phyloP scores from a whole-genome alignment of 257 asterid genomes.

The Ophiorrhiza pumila region DNA sequence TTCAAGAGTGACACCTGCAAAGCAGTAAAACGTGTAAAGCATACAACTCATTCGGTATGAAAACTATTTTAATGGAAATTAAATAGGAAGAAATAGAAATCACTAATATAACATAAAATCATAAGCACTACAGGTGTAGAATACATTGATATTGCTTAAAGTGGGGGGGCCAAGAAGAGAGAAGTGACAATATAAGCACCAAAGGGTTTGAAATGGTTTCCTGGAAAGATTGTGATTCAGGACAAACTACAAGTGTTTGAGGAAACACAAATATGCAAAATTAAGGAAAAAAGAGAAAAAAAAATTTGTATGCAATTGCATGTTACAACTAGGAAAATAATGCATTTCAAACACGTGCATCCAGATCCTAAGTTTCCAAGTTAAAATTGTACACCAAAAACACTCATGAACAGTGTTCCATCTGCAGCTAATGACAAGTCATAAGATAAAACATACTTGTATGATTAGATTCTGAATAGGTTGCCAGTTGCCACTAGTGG shows the following conservation, averaged over 20 bases:
- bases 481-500: background rate
- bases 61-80: background rate
- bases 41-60: background rate
- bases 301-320: background rate
- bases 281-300: background rate
- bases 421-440: background rate
- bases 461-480: background rate
- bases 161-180: background rate
- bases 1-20: slow-evolving; percentile 93
- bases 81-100: no score
- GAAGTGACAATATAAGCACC: background rate
- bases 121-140: background rate
- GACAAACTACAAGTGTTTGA: background rate
- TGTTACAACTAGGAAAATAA: background rate
- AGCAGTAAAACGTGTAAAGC: background rate
- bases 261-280: background rate
- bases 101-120: background rate
- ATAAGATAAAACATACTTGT: background rate
- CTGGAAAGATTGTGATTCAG: background rate
- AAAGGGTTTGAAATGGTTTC: background rate
- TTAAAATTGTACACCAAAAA: background rate
- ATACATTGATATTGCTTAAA: background rate
- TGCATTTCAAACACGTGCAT: background rate
- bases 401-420: background rate
- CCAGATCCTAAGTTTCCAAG: background rate